These are phyloP conservation scores for Phyllosticta citriasiana DNA, from an alignment of 2,329 filamentous ascomycete genomes.

Conservation along the genomic window DNA sequence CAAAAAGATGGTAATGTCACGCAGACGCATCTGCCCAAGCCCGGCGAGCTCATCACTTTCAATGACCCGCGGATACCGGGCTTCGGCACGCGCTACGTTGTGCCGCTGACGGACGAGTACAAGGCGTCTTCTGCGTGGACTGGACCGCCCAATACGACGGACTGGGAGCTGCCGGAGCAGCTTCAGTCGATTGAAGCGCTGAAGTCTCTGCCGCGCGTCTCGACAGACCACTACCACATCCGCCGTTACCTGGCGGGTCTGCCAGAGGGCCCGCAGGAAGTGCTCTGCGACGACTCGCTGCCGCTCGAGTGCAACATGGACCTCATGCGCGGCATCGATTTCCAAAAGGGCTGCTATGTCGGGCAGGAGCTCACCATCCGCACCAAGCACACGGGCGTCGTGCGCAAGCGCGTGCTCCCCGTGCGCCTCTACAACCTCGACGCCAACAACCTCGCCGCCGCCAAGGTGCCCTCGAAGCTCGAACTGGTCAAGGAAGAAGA, in stretches of 20 bases:
- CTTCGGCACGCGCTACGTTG: slow-evolving; percentile 17
- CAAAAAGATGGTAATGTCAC: background rate
- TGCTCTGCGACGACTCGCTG: slow-evolving; percentile 59
- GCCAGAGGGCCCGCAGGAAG: slow-evolving; percentile 74
- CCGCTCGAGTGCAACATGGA: slow-evolving; percentile 89
- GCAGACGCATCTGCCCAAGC: background rate
- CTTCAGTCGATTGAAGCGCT: background rate
- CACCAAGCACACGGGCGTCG: slow-evolving; percentile 87
- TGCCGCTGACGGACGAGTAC: background rate
- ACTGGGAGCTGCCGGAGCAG: background rate
- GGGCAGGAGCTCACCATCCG: slow-evolving; percentile 95
- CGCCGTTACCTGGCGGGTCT: slow-evolving; percentile 65
- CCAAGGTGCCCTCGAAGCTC: background rate
- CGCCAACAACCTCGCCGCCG: slow-evolving; percentile 25
- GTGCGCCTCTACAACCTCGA: slow-evolving; percentile 53
- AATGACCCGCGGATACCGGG: background rate
- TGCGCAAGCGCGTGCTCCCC: slow-evolving; percentile 81
- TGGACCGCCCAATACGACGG: slow-evolving; percentile 14
- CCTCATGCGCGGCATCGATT: slow-evolving; percentile 75
- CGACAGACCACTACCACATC: background rate
- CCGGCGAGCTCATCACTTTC: slow-evolving; percentile 6
- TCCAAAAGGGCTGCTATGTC: slow-evolving; percentile 92
- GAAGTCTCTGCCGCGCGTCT: background rate
- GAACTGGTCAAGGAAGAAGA: slow-evolving; percentile 16
- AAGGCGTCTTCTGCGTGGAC: background rate